Evolutionary conservation across 495 filamentous ascomycete genomes (phyloP).

Genomic region (Stereocaulon alpinum): DNA sequence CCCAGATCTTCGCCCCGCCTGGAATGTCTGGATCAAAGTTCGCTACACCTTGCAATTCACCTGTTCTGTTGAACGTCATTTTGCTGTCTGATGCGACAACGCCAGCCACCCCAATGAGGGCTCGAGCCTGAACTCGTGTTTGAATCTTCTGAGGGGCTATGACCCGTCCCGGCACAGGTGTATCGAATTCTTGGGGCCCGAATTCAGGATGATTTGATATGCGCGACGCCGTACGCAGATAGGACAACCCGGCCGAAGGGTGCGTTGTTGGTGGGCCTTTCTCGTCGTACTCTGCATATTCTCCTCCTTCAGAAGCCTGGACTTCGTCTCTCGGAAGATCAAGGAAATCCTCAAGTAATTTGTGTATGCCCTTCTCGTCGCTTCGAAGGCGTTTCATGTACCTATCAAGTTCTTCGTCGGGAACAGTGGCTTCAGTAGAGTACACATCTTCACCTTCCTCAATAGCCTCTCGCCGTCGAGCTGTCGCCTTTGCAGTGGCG

Average conservation of each 20-base stretch:
- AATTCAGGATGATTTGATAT: constrained; percentile 71
- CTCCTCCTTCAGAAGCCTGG: neutral
- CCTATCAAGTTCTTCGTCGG: constrained; percentile 47
- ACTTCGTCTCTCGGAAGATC: constrained; percentile 31
- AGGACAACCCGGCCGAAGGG: constrained; percentile 82
- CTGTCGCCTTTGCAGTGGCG: constrained; percentile 32
- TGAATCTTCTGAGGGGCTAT: constrained; percentile 28
- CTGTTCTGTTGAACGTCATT: neutral
- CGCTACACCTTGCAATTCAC: constrained; percentile 28
- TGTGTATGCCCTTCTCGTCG: constrained; percentile 38
- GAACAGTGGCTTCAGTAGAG: constrained; percentile 29
- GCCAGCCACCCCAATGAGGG: constrained; percentile 42
- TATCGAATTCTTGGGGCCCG: constrained; percentile 57
- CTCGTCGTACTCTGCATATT: constrained; percentile 36
- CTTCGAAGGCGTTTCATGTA: constrained; percentile 52
- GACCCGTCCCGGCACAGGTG: constrained; percentile 60
- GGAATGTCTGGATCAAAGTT: constrained; percentile 46
- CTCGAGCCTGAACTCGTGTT: constrained; percentile 29
- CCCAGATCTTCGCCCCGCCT: constrained; percentile 60
- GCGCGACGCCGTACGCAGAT: constrained; percentile 60
- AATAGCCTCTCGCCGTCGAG: constrained; percentile 34
- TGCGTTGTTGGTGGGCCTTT: constrained; percentile 72
- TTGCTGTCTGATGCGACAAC: constrained; percentile 37
- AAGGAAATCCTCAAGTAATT: constrained; percentile 38
- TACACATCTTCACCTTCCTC: constrained; percentile 38